A percentile compares a stretch with the other conserved stretches of the same genome.
Evolutionary conservation across 1,284 basidiomycete genomes (phyloP).

Genomic region (Ceratobasidium papillatum): DNA sequence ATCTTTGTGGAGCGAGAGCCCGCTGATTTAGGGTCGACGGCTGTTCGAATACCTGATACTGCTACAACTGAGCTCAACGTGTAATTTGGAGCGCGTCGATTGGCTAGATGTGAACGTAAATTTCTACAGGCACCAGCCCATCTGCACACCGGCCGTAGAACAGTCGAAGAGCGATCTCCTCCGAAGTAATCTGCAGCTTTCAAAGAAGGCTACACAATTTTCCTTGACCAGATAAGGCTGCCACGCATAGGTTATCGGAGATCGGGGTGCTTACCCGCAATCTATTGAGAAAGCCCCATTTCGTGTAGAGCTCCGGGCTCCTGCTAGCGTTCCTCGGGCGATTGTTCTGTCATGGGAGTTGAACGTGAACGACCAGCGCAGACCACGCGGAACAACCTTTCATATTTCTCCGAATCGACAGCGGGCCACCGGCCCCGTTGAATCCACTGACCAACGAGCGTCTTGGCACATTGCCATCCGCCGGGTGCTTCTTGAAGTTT

Average conservation of each 20-base stretch:
- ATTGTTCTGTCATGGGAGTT: not conserved
- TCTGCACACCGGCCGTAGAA: not conserved
- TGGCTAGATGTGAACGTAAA: not conserved
- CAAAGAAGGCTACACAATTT: not conserved
- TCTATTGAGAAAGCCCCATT: not conserved
- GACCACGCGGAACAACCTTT: not conserved
- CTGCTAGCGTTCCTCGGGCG: not conserved
- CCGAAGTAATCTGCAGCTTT: not conserved
- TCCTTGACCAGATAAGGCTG: not conserved
- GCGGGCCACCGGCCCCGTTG: constrained; percentile 16
- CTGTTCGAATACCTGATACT: not conserved
- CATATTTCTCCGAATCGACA: constrained; percentile 25
- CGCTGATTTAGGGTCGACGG: not conserved
- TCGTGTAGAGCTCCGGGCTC: not conserved
- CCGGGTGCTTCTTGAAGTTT: not conserved
- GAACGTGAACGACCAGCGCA: not conserved
- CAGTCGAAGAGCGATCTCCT: not conserved
- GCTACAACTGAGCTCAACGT: not conserved
- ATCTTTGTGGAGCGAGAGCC: constrained; percentile 22
- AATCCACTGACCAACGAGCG: not conserved
- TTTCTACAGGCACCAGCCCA: not conserved
- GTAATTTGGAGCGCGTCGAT: not conserved
- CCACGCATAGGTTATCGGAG: constrained; percentile 25
- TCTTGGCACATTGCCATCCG: constrained; percentile 11
- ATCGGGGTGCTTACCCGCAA: constrained; percentile 23